phyloP scores from a whole-genome alignment of 2,329 filamentous ascomycete genomes.

The Fusarium pininemorale region DNA sequence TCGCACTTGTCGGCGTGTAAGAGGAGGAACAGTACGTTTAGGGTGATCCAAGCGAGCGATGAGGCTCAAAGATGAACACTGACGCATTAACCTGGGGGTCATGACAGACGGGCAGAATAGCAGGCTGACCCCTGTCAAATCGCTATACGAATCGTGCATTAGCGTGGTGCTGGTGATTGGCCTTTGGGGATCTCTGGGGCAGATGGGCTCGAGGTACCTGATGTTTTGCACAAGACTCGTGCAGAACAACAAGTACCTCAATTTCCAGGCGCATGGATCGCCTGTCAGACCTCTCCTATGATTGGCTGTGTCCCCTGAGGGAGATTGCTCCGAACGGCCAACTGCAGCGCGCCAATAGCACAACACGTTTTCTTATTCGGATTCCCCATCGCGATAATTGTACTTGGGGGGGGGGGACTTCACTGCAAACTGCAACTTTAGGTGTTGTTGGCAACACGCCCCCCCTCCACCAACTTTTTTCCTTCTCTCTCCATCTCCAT shows the following conservation, averaged over 20 bases:
- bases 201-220: neutral
- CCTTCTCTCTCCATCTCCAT: neutral
- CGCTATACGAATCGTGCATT: conserved; percentile 36
- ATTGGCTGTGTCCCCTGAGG: conserved; percentile 31
- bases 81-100: conserved; percentile 11
- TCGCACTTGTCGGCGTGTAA: neutral
- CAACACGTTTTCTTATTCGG: conserved; percentile 43
- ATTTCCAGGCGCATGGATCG: conserved; percentile 21
- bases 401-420: neutral
- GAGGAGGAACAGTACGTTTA: neutral
- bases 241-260: conserved; percentile 4
- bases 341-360: conserved; percentile 36
- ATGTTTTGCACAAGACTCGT: neutral
- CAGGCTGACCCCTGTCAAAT: conserved; percentile 4
- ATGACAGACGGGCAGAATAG: neutral
- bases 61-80: conserved; percentile 30
- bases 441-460: conserved; percentile 12
- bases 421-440: neutral
- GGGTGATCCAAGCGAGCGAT: conserved; percentile 25
- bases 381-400: conserved; percentile 27
- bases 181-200: neutral
- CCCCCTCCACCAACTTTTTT: conserved; percentile 9
- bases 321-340: conserved; percentile 20
- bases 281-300: conserved; percentile 17
- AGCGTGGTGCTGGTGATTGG: conserved; percentile 9